Base-by-base conservation (phyloP, 768 basidiomycete species). In the Hypholoma sublateritium region DNA sequence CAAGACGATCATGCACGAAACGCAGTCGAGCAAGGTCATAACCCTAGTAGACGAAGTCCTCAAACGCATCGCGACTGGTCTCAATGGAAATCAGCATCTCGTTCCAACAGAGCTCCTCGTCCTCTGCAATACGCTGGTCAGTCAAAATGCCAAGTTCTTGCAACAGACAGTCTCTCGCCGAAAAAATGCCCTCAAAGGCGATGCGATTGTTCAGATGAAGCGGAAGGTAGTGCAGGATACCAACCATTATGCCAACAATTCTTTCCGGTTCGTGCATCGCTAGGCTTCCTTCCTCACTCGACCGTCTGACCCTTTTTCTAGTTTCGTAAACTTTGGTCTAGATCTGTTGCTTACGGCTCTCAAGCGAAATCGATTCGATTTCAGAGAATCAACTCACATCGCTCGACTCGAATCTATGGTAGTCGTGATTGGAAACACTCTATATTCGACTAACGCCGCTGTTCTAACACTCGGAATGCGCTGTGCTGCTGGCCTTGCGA, bases 331-430 rank as follows among this genome's bases (percentile, higher is more conserved):
- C 5, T 93, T 99, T 63, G 97, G 97, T 41, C 78, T 98, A 41
- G 95, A 98, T 52, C 77, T 99, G 4, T 88, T 98, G 67, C 84
- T 89, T 63, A 91, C 93, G 3, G 94, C 93, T 0, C 84, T 92
- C 66, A 85, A 91, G 47, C 85, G 94, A 6, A 89, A 85, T 55
- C 88, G 87, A 17, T 95, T 99, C 65, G 87, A 96, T 67, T 87
- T 96, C 66, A 82, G 83, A 22, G 87, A 97, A 62, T 59, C 78
- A 8, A 75, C 82, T n/a, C 78, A 91, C 50, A 78, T 95, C 56
- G 77, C 87, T n/a, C 87, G 94, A 28, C 76, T 99, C 21, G 93
- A 95, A 57, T 83, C 93, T 0, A 89, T 98, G 76, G 87, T 96
- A 13, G 77, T 84, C 32, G 83, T 88, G 13, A 88, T 98, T 55